These are phyloP conservation scores for Aphanomyces astaci DNA, from an alignment of 352 stramenopile genomes.

Conservation along the genomic window DNA sequence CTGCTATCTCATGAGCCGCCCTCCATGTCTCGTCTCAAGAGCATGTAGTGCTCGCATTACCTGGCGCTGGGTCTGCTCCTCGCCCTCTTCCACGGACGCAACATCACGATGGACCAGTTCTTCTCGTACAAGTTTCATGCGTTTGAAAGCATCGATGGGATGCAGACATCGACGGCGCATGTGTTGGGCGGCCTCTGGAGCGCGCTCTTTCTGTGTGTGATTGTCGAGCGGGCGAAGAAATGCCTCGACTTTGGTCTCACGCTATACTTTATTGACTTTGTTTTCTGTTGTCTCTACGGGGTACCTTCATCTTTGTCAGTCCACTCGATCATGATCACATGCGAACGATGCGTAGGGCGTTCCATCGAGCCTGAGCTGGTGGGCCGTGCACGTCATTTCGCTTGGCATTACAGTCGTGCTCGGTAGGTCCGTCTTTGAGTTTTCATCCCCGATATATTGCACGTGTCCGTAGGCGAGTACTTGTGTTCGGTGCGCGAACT, in stretches of 20 bases:
- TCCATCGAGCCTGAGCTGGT: constrained; percentile 82
- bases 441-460: constrained; percentile 12
- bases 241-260: constrained; percentile 87
- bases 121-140: constrained; percentile 80
- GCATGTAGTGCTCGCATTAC: constrained; percentile 84
- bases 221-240: constrained; percentile 86
- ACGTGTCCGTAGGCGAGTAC: constrained; percentile 52
- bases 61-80: constrained; percentile 61
- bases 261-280: constrained; percentile 81
- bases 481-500: constrained; percentile 79
- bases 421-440: constrained; percentile 25
- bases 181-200: constrained; percentile 42
- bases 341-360: constrained; percentile 57
- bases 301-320: constrained; percentile 26
- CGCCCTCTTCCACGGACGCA: constrained; percentile 58
- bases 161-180: constrained; percentile 76
- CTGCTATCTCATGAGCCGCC: too few species aligned
- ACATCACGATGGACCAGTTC: constrained; percentile 70
- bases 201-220: constrained; percentile 62
- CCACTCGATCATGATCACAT: not conserved
- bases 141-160: constrained; percentile 59
- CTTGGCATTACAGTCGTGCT: constrained; percentile 70
- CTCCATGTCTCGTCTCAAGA: too few species aligned
- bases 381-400: constrained; percentile 64
- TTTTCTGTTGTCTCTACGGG: constrained; percentile 76